Conservation (phyloP, 2,329 filamentous ascomycete genomes). For the Pseudocercospora fijiensis region DNA sequence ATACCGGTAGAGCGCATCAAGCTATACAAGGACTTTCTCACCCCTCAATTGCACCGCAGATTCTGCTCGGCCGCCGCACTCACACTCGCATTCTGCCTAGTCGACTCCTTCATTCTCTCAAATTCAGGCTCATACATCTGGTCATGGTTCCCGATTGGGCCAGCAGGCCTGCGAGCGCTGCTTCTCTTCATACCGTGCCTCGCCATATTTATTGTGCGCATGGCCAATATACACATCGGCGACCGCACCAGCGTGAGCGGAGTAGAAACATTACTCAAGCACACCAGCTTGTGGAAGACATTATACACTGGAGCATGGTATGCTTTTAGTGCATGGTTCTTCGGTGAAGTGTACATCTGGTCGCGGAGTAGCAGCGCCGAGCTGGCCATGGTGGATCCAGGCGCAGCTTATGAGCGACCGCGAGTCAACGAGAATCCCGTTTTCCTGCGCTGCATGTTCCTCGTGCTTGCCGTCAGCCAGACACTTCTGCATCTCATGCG, state of each 20-base stretch:
- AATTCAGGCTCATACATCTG: conserved; percentile 62
- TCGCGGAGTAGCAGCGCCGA: conserved; percentile 56
- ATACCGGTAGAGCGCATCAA: conserved; percentile 45
- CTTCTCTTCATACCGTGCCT: conserved; percentile 76
- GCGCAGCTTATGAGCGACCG: conserved; percentile 63
- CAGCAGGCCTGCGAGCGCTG: conserved; percentile 69
- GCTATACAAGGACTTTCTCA: conserved; percentile 86
- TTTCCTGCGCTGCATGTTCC: conserved; percentile 71
- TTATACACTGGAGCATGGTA: conserved; percentile 69
- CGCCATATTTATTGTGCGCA: conserved; percentile 77
- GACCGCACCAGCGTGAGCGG: conserved; percentile 65
- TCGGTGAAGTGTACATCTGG: conserved; percentile 78
- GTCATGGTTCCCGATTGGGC: conserved; percentile 81
- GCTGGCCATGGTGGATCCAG: conserved; percentile 72
- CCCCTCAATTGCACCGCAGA: conserved; percentile 80
- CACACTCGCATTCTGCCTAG: conserved; percentile 69
- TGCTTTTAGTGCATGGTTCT: conserved; percentile 71
- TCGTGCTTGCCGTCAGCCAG: conserved; percentile 68
- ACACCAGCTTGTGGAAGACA: conserved; percentile 42
- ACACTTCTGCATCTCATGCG: conserved; percentile 66
- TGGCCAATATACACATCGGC: conserved; percentile 51
- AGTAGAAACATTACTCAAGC: conserved; percentile 61
- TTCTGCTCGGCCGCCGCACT: conserved; percentile 76
- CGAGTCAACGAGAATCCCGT: conserved; percentile 83
- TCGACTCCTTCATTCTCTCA: conserved; percentile 68